These are phyloP conservation scores for Volvariella volvacea DNA, from an alignment of 1,284 basidiomycete species.

Conservation along the genomic window DNA sequence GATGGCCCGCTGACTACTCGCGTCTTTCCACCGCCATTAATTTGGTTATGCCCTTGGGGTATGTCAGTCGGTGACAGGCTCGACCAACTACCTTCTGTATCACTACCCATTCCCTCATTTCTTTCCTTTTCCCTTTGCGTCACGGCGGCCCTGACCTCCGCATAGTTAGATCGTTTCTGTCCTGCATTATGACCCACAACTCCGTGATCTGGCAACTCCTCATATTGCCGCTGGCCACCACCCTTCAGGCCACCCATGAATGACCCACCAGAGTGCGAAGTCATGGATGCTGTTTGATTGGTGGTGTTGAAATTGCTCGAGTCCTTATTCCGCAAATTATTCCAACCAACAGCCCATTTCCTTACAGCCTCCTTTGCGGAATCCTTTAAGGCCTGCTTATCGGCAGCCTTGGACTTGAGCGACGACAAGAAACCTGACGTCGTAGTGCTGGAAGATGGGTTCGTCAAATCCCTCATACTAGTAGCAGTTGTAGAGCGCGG, in stretches of 20 bases:
- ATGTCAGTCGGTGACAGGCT: neutral
- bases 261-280: too few species aligned
- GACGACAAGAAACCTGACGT: slow-evolving; percentile 63
- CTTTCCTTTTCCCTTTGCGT: slow-evolving; percentile 48
- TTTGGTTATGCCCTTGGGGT: neutral
- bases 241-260: too few species aligned
- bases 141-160: slow-evolving; percentile 66
- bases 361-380: slow-evolving; percentile 80
- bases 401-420: slow-evolving; percentile 56
- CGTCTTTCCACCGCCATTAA: slow-evolving; percentile 7
- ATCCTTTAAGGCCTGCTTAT: slow-evolving; percentile 77
- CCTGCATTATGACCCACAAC: neutral
- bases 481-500: slow-evolving; percentile 12
- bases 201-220: neutral
- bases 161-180: slow-evolving; percentile 46
- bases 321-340: slow-evolving; percentile 42
- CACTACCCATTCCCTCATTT: neutral
- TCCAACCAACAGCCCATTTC: slow-evolving; percentile 85
- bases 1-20: slow-evolving; percentile 11
- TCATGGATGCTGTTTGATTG: too few species aligned
- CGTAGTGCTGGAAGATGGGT: slow-evolving; percentile 25
- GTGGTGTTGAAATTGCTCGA: slow-evolving; percentile 6
- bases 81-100: too few species aligned
- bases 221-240: slow-evolving; percentile 11
- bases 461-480: slow-evolving; percentile 16